Percentiles rank a stretch among this genome's conserved stretches.
Conservation (phyloP, 179 eudicot genomes). For the Amaranthus tricolor region DNA sequence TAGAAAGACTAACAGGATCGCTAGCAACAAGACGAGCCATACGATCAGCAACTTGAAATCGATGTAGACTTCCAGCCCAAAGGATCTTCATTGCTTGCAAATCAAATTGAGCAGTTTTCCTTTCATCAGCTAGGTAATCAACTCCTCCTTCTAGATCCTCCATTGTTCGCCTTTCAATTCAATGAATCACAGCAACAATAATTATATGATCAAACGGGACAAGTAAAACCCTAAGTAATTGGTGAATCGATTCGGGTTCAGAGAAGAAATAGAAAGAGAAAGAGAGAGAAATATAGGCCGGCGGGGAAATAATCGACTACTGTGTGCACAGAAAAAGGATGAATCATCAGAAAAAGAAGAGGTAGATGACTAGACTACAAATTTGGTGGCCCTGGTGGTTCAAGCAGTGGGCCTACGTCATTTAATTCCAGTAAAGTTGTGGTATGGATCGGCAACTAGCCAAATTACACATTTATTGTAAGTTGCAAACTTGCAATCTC, state of each 20-base stretch:
- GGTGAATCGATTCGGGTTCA: background rate
- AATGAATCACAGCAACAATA: constrained; percentile 1
- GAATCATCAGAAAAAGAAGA: background rate
- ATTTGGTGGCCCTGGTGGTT: background rate
- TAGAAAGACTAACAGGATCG: constrained; percentile 67
- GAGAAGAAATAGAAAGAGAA: background rate
- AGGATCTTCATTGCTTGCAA: constrained; percentile 74
- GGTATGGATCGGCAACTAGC: no score
- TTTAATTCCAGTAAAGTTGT: no score
- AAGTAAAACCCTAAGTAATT: background rate
- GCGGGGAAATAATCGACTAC: background rate
- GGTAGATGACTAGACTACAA: background rate
- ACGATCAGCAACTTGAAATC: constrained; percentile 72
- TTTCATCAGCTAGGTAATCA: constrained; percentile 76
- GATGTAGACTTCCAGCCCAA: constrained; percentile 76
- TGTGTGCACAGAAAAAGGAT: no score
- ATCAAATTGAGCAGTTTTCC: constrained; percentile 72
- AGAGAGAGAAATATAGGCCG: background rate
- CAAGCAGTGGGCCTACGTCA: background rate
- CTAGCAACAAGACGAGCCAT: constrained; percentile 88
- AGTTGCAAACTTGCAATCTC: no score
- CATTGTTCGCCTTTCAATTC: constrained; percentile 17
- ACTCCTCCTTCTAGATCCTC: constrained; percentile 42
- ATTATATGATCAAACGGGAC: background rate
- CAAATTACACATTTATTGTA: no score